Conservation (phyloP, 2,329 filamentous ascomycete species). For the Penicillium paneum region DNA sequence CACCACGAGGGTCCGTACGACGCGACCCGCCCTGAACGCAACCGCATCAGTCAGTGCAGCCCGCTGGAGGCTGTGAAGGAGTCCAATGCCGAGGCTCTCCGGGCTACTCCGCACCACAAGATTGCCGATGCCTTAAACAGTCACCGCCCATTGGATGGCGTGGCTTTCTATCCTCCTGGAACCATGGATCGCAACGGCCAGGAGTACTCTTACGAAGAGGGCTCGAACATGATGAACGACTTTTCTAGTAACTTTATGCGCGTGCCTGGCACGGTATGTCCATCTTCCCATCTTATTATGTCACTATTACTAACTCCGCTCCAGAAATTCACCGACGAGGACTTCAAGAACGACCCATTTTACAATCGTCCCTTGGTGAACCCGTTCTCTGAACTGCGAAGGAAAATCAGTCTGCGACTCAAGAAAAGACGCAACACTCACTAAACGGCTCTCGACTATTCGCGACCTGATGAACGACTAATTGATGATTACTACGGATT, state of each 20-base stretch:
- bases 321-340: conserved; percentile 42
- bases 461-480: conserved; percentile 7
- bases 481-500: conserved; percentile 1
- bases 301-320: not conserved
- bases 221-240: conserved; percentile 77
- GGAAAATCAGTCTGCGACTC: conserved; percentile 28
- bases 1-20: conserved; percentile 93
- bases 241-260: conserved; percentile 63
- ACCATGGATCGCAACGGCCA: conserved; percentile 64
- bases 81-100: conserved; percentile 72
- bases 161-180: conserved; percentile 72
- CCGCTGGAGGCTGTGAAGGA: conserved; percentile 73
- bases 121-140: conserved; percentile 68
- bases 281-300: not conserved
- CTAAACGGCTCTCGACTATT: conserved; percentile 1
- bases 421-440: conserved; percentile 20
- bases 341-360: conserved; percentile 41
- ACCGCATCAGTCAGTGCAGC: conserved; percentile 59
- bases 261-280: conserved; percentile 68
- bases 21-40: conserved; percentile 71
- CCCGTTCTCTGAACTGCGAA: conserved; percentile 29
- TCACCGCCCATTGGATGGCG: conserved; percentile 78
- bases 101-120: conserved; percentile 75
- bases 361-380: conserved; percentile 32
- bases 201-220: conserved; percentile 75